A percentile compares a stretch with the other conserved stretches of the same genome.
phyloP scores from a whole-genome alignment of 208 protist genomes.

The Leptomonas pyrrhocoris region DNA sequence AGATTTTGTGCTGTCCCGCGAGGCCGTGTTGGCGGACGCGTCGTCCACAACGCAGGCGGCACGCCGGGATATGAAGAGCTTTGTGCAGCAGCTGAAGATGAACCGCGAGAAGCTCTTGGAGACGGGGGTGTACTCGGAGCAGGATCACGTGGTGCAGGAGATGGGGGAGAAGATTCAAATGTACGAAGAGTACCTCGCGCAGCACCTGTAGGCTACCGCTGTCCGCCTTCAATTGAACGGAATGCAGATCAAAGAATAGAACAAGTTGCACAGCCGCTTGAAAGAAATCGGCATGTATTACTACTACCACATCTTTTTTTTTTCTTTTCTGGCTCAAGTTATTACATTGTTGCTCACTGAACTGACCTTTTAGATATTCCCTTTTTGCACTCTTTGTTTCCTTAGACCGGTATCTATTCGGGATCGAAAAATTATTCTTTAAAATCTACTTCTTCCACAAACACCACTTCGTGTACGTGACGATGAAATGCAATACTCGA shows the following conservation, averaged over 20 bases:
- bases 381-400: no score
- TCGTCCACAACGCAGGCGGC: conserved; percentile 34
- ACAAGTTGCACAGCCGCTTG: neutral
- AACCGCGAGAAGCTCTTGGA: conserved; percentile 83
- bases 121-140: conserved; percentile 78
- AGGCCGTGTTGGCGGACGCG: conserved; percentile 7
- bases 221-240: neutral
- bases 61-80: conserved; percentile 69
- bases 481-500: no score
- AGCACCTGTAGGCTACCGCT: conserved; percentile 18
- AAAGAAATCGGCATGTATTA: neutral
- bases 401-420: no score
- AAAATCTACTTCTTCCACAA: no score
- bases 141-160: conserved; percentile 66
- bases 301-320: neutral
- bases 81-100: conserved; percentile 79
- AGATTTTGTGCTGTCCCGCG: conserved; percentile 53
- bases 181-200: conserved; percentile 78
- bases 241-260: neutral
- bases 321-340: neutral
- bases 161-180: conserved; percentile 87
- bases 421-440: no score
- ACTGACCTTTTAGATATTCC: no score
- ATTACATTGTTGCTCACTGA: no score
- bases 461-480: no score